Conservation (phyloP, 352 stramenopile species). For the Phytopythium aichiense region DNA sequence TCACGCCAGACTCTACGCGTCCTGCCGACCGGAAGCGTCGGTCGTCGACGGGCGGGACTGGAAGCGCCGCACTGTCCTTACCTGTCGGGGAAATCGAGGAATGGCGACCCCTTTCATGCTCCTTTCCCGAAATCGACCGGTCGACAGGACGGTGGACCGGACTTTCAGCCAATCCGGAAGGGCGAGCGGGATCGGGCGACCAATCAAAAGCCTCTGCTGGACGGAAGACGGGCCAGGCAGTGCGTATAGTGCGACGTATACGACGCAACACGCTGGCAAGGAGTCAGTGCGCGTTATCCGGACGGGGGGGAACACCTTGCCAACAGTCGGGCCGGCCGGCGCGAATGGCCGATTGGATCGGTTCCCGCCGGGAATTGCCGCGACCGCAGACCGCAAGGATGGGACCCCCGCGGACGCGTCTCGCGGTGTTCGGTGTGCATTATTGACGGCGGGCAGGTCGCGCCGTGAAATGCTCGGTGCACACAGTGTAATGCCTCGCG, state of each 20-base stretch:
- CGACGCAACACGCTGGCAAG: background rate
- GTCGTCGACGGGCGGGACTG: no score
- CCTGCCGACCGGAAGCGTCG: background rate
- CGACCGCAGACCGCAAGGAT: no score
- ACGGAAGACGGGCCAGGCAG: no score
- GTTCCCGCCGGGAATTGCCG: background rate
- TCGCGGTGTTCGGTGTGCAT: background rate
- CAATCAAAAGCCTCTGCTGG: background rate
- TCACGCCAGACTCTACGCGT: background rate
- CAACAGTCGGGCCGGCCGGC: background rate
- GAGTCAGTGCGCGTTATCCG: conserved; percentile 7
- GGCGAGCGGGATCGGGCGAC: background rate
- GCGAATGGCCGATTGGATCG: background rate
- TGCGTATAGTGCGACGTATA: background rate
- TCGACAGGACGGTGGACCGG: background rate
- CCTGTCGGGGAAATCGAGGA: background rate
- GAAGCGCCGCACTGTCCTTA: background rate
- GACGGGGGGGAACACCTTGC: background rate
- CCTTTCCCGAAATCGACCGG: background rate
- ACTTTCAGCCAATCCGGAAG: background rate
- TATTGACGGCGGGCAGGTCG: background rate
- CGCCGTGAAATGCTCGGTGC: background rate
- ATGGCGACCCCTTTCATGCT: conserved; percentile 2
- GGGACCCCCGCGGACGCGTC: no score
- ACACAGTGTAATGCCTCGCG: background rate